phyloP scores from a whole-genome alignment of 495 filamentous ascomycete genomes.

The Neurospora sp. region DNA sequence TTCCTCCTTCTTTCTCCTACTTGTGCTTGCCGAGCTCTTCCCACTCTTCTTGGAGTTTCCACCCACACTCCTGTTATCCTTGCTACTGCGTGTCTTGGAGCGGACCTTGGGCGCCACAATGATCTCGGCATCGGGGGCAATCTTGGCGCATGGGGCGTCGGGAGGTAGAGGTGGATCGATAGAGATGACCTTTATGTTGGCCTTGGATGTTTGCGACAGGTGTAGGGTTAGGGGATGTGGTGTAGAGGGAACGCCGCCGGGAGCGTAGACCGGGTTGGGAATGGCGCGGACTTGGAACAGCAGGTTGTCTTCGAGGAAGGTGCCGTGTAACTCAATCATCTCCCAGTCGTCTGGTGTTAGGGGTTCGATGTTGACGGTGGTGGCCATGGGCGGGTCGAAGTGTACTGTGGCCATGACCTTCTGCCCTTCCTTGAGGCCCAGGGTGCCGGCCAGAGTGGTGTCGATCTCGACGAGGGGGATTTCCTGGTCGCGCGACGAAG shows the following conservation, averaged over 20 bases:
- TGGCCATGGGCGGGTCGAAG: constrained; percentile 77
- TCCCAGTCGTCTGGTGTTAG: constrained; percentile 95
- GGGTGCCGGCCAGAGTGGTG: constrained; percentile 70
- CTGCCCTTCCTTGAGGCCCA: constrained; percentile 75
- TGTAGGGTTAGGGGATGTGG: constrained; percentile 83
- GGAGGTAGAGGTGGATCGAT: constrained; percentile 60
- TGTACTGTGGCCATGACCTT: constrained; percentile 67
- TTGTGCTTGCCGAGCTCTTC: constrained; percentile 60
- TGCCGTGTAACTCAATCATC: constrained; percentile 94
- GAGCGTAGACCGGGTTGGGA: constrained; percentile 65
- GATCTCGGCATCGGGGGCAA: constrained; percentile 87
- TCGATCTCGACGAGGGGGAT: constrained; percentile 75
- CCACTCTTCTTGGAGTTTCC: constrained; percentile 58
- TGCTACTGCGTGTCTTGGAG: constrained; percentile 36
- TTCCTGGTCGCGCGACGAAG: constrained; percentile 58
- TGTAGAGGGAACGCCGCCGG: constrained; percentile 27
- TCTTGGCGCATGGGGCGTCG: constrained; percentile 74
- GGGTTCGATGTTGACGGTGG: constrained; percentile 93
- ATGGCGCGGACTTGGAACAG: constrained; percentile 87
- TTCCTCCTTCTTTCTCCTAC: constrained; percentile 51
- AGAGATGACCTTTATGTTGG: constrained; percentile 77
- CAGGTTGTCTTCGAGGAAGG: constrained; percentile 88
- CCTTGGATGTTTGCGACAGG: constrained; percentile 89
- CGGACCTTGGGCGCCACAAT: constrained; percentile 84
- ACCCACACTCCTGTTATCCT: constrained; percentile 61